Evolutionary conservation across 75 land plant genomes (phyloP), one percentile per base, ranked within the genome.

Genomic region (Gnetum montanum): DNA sequence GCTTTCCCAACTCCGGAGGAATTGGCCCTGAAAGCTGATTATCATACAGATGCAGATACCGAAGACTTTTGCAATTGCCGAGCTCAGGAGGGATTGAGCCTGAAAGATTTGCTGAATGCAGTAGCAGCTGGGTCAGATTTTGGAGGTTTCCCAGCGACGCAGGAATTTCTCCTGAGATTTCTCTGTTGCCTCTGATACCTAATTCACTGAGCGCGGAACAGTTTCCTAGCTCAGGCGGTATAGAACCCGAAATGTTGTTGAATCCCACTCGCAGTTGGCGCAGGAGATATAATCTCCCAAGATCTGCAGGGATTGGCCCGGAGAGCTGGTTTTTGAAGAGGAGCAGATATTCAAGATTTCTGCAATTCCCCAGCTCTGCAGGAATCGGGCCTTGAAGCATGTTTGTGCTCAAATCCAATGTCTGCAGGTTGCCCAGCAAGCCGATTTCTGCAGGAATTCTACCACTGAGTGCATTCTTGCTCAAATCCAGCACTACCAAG

Each of bases 241-340:
- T 49, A 1, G 68, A 61, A 6, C 99, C 97, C 7, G 51, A 57
- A 8, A 95, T 49, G n/a, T 74, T 66, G 63, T 95, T 95, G 13
- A 88, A 92, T 12, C 93, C 93, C 0, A 76, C 74, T 4, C 97
- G 64, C 15, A 95, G 34, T 20, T 61, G 65, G 46, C 73, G 58
- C 25, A 90, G 61, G 37, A 51, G 62, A 38, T 46, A 61, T 47
- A 90, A 41, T 7, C 30, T 31, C 0, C 85, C 96, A 5, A 90
- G 68, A 31, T 41, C 41, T 0, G 59, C 31, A 0, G 99, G 97
- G 10, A 95, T 67, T 6, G 1, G 30, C 0, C 96, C 99, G 1
- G 54, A 58, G 50, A 95, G 68, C 60, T 81, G 82, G 64, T 95
- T 95, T 51, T 95, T 89, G 24, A 66, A 84, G 19, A 90, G 51